Base-by-base conservation (phyloP, 1,284 basidiomycete genomes). In the Cystobasidiaceae sp. region DNA sequence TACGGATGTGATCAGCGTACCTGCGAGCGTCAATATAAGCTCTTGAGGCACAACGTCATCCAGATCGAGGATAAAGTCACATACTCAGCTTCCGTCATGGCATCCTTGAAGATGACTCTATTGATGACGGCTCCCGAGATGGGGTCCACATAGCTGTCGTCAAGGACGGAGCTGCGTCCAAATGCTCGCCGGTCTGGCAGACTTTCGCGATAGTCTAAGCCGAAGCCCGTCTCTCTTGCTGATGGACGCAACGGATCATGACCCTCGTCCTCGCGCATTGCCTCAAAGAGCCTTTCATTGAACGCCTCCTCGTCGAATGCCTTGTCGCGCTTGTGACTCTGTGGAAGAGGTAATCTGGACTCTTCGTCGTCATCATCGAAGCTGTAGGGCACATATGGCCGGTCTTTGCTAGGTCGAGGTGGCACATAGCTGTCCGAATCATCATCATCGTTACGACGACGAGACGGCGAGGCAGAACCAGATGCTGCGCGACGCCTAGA, bases 51-150 rank as follows among this genome's bases (percentile, higher is more conserved):
- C 11, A 39, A 39, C n/a, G 37, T n/a, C n/a, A n/a, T n/a, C 37
- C 37, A 39, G n/a, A n/a, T 39, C 37, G n/a, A 19, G 2, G n/a
- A n/a, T 3, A 25, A 17, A 13, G 13, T 46, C 45, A 2, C 21
- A 25, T 46, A 64, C 61, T 68, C 67, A 8, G 64, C 54, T 19
- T 68, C 67, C 4, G 45, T 58, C 67, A 68, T 68, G 6, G 54
- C 64, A 44, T 59, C 64, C 32, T 65, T 64, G 37, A 67, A 63
- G 37, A 57, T 33, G 33, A 63, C 50, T 28, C 60, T 28, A 58
- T 62, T 67, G 25, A 67, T 45, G 15, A 64, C 41, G 17, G 49
- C 48, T 21, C 66, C 66, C 21, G 61, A 46, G 8, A 37, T 44
- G 19, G 61, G 61, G 52, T 64, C 61, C 7, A 64, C 45, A 28